Evolutionary conservation across 805 yeast species (phyloP).

Genomic region (Hyphopichia homilentoma): DNA sequence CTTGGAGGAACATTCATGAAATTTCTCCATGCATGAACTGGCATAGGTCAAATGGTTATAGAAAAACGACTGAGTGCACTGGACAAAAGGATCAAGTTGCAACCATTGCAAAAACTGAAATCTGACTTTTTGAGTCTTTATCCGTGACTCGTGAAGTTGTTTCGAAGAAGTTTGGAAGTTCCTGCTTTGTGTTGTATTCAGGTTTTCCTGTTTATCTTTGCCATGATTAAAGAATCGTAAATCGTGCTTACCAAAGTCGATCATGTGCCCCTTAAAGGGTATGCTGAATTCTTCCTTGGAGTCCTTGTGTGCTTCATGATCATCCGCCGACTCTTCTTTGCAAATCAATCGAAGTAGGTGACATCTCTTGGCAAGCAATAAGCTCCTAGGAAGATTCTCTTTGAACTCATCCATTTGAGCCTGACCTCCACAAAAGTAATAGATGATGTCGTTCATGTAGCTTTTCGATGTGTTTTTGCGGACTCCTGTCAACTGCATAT

Average conservation of each 20-base stretch:
- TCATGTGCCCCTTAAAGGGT: constrained; percentile 22
- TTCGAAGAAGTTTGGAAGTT: constrained; percentile 3
- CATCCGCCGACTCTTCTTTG: constrained; percentile 1
- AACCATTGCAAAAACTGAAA: constrained; percentile 37
- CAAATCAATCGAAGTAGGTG: neutral
- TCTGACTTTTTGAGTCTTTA: constrained; percentile 9
- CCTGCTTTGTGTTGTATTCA: no score
- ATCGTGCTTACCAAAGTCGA: constrained; percentile 36
- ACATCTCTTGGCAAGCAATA: constrained; percentile 1
- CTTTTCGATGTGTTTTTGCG: constrained; percentile 1
- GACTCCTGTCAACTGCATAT: no score
- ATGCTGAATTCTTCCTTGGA: constrained; percentile 9
- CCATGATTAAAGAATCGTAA: constrained; percentile 31
- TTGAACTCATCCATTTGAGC: constrained; percentile 1
- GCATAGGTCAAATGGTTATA: constrained; percentile 17
- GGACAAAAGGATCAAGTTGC: constrained; percentile 30
- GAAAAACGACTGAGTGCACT: constrained; percentile 18
- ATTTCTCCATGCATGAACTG: no score
- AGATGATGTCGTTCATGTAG: constrained; percentile 5
- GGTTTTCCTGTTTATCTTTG: no score
- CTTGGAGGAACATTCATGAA: no score
- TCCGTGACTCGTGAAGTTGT: constrained; percentile 2
- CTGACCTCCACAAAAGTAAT: constrained; percentile 12
- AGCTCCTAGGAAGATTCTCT: constrained; percentile 3
- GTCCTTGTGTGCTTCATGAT: constrained; percentile 3